Evolutionary conservation across 2,329 filamentous ascomycete species (phyloP).

Genomic region (Calonectria crousiana): DNA sequence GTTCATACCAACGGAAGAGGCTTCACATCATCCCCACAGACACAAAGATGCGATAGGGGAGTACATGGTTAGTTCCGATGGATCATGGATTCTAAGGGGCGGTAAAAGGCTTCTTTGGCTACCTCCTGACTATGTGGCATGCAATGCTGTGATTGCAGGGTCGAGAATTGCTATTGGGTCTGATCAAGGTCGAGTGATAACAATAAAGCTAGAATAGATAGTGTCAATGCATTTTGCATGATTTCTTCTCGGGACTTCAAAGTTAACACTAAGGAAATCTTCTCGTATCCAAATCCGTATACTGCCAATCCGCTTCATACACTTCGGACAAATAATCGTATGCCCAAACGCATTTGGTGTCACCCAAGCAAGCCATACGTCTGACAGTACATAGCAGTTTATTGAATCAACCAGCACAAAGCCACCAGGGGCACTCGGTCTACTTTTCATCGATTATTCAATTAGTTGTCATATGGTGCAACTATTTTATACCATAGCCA

Average conservation of each 20-base stretch:
- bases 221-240: not conserved
- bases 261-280: too few relatives aligned
- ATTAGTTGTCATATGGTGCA: not conserved
- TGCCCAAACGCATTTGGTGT: too few relatives aligned
- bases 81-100: not conserved
- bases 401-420: too few relatives aligned
- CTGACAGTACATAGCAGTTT: too few relatives aligned
- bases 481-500: not conserved
- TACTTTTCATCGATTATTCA: not conserved
- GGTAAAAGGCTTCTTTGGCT: not conserved
- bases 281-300: too few relatives aligned
- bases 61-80: not conserved
- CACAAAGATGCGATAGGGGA: not conserved
- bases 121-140: not conserved
- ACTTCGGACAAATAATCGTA: too few relatives aligned
- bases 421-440: not conserved
- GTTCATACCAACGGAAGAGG: not conserved
- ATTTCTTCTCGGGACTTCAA: not conserved
- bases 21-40: not conserved
- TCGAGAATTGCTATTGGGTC: constrained; percentile 4
- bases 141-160: not conserved
- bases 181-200: not conserved
- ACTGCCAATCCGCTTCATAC: too few relatives aligned
- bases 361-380: too few relatives aligned
- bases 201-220: not conserved